Evolutionary conservation across 352 stramenopile genomes (phyloP).

Genomic region (Thalassiosira sp.): DNA sequence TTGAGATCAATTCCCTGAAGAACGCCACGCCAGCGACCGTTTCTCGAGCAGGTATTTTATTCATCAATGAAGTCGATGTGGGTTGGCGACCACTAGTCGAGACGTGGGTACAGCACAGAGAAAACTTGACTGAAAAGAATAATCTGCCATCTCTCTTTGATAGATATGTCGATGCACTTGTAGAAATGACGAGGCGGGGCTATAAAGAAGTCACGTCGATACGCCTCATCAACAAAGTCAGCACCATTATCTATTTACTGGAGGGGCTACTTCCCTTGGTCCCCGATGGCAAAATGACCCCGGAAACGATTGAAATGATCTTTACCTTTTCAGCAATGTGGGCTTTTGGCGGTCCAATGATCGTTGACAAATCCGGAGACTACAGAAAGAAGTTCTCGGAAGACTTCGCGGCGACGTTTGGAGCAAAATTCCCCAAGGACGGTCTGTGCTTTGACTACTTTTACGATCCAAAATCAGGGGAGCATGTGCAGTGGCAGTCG

Average conservation of each 20-base stretch:
- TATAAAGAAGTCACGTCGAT: slow-evolving; percentile 95
- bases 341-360: slow-evolving; percentile 94
- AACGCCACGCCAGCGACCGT: slow-evolving; percentile 95
- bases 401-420: slow-evolving; percentile 81
- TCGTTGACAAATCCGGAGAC: slow-evolving; percentile 88
- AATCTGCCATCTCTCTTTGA: slow-evolving; percentile 93
- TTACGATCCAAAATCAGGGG: slow-evolving; percentile 90
- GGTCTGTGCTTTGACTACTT: slow-evolving; percentile 97
- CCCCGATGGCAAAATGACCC: slow-evolving; percentile 77
- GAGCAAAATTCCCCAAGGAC: slow-evolving; percentile 92
- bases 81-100: slow-evolving; percentile 96
- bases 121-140: slow-evolving; percentile 90
- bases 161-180: slow-evolving; percentile 93
- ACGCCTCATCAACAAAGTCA: slow-evolving; percentile 93
- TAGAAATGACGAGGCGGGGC: slow-evolving; percentile 90
- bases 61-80: slow-evolving; percentile 92
- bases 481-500: slow-evolving; percentile 91
- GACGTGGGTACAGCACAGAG: slow-evolving; percentile 91
- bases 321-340: slow-evolving; percentile 96
- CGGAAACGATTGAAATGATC: slow-evolving; percentile 95
- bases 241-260: slow-evolving; percentile 94
- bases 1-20: slow-evolving; percentile 95
- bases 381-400: slow-evolving; percentile 87
- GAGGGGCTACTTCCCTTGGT: slow-evolving; percentile 90
- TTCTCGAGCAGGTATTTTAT: slow-evolving; percentile 95